Evolutionary conservation across 2,329 filamentous ascomycete species (phyloP), one percentile per base, ranked within the genome.

Genomic region (Sclerotinia sclerotiorum): DNA sequence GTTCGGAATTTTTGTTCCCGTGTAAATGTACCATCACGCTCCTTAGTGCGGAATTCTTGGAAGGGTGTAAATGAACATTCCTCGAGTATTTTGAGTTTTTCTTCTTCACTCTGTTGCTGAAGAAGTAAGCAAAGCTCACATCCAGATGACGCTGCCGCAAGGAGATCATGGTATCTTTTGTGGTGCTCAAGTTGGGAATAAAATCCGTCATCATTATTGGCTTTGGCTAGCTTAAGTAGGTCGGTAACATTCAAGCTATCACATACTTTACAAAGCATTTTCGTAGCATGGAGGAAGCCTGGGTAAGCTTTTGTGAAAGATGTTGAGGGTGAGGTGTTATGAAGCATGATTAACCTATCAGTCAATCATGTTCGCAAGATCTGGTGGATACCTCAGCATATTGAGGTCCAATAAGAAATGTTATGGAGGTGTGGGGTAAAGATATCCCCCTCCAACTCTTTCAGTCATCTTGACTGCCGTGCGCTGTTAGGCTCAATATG

Each of bases 21-120:
- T 29, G 27, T 54, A 5, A 2, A 1, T 52, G 3, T 15, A 17
- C 0, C 17, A 7, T 3, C 5, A 1, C 3, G 5, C 5, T 2
- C 1, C n/a, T n/a, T n/a, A n/a, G n/a, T n/a, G n/a, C n/a, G n/a
- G n/a, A n/a, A n/a, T n/a, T n/a, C n/a, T n/a, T n/a, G n/a, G n/a
- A n/a, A n/a, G n/a, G n/a, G n/a, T n/a, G n/a, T n/a, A n/a, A n/a
- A n/a, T n/a, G n/a, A n/a, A n/a, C n/a, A n/a, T n/a, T n/a, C n/a
- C n/a, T n/a, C n/a, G 49, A 3, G 3, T 17, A 0, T 1, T 8
- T 5, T 0, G 8, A 54, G 6, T 10, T 54, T 1, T 32, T 54
- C 52, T 21, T 54, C 17, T 27, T 54, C 17, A 27, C 27, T 32
- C 11, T 54, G 51, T 29, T 5, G 52, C 21, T 54, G 8, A 29